A percentile compares a stretch with the other conserved stretches of the same genome.
Conservation (phyloP, 305 asterid genomes). For the Fraxinus albicans region DNA sequence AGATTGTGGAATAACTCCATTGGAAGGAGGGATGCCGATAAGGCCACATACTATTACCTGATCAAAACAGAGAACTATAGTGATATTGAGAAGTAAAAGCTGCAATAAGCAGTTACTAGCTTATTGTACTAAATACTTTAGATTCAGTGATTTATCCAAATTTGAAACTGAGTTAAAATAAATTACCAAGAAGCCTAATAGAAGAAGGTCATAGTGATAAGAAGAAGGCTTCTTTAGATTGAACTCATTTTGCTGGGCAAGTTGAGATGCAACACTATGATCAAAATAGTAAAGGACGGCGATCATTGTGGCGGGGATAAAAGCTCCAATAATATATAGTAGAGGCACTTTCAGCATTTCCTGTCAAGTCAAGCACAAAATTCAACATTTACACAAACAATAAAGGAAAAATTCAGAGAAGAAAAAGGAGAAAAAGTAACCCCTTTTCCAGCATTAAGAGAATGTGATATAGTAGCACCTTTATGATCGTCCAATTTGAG, state of each 20-base stretch:
- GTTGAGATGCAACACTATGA: conserved; percentile 97
- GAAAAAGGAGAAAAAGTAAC: background rate
- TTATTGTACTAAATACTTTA: background rate
- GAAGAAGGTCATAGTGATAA: conserved; percentile 92
- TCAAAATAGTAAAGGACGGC: conserved; percentile 97
- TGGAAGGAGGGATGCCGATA: conserved; percentile 92
- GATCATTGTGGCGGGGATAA: conserved; percentile 94
- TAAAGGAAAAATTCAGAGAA: background rate
- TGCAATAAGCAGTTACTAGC: background rate
- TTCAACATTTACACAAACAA: background rate
- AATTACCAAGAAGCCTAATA: conserved; percentile 78
- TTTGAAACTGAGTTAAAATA: background rate
- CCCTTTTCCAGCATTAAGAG: background rate
- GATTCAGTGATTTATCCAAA: background rate
- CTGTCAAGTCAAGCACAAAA: conserved; percentile 35
- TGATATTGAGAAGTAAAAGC: background rate
- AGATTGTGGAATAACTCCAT: conserved; percentile 97
- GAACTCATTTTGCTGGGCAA: conserved; percentile 89
- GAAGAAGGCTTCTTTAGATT: conserved; percentile 88
- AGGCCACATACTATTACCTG: conserved; percentile 91
- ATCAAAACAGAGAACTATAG: conserved; percentile 6
- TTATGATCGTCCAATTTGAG: conserved; percentile 86
- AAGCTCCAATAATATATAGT: conserved; percentile 82
- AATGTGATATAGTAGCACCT: conserved; percentile 41
- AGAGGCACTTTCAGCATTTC: conserved; percentile 86